Base-by-base conservation (phyloP, 208 protist genomes). In the Leishmania turanica region DNA sequence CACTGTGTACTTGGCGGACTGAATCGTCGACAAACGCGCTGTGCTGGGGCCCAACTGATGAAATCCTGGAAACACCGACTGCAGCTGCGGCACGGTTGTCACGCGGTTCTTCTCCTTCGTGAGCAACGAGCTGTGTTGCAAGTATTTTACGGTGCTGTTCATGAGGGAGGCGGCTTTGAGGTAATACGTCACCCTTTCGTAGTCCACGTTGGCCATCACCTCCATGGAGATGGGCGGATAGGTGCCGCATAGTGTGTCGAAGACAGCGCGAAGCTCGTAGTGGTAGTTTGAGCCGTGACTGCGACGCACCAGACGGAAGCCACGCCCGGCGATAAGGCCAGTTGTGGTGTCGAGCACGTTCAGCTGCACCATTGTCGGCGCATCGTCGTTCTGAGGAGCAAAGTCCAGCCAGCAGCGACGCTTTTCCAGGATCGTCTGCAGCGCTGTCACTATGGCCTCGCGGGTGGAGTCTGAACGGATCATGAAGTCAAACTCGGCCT, bases 151-250 rank as follows among this genome's bases (percentile, higher is more conserved):
- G 1, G 79, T 87, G 9, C 62, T 66, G 70, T 93, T 90, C 27
- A 45, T 70, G 49, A 87, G 54, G 15, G 72, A 53, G n/a, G 95
- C 65, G 11, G 85, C 86, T n/a, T 80, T 89, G 53, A 91, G 87
- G 78, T 79, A 60, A 77, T 96, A 94, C 11, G 71, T 75, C 3
- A 90, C 86, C 51, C 86, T 91, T 75, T 97, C 94, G 78, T 94
- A 93, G 76, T 97, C 94, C 17, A 94, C 94, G 80, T 97, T 97
- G 3, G 90, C 84, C 78, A 97, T 79, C 73, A 92, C 88, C 82
- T 94, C 90, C 94, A 96, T 97, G 3, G 92, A 92, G 21, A 95
- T 74, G 62, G 73, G 74, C 13, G 90, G 91, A 70, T 85, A 77
- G 3, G 88, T 77, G 42, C 82, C 84, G 80, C 94, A 97, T 0